Evolutionary conservation across 768 basidiomycete species (phyloP), one percentile per base, ranked within the genome.

Genomic region (Cyathus striatus): DNA sequence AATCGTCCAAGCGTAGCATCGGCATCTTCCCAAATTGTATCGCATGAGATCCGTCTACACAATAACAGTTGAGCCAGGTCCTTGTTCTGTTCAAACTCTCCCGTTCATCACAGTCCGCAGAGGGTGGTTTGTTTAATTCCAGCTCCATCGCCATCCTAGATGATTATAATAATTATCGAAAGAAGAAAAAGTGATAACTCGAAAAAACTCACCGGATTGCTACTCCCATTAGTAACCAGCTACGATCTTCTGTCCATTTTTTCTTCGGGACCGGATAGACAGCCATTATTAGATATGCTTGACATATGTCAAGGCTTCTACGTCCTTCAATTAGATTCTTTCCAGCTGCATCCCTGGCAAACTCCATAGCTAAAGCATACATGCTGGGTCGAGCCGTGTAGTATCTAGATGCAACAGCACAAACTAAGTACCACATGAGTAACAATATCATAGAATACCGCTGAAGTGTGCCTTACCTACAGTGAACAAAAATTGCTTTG

Each of bases 91-190:
- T 89, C 27, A 83, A 65, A 18, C 71, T 69, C 67, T 87, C 84
- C 23, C 82, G 72, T 50, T 79, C 77, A 38, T 70, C 67, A n/a
- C 76, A 76, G 18, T 61, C 57, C 5, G 63, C 55, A 2, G 72
- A 66, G 3, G 75, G 66, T 10, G 75, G 70, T 39, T 81, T 72
- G 55, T 86, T 74, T 5, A 89, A 61, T 43, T 79, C 79, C 12
- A 90, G 70, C 54, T 88, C 85, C 26, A 81, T 75, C 0, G 83
- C 88, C 65, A 89, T 78, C 42, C 85, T 82, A n/a, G n/a, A n/a
- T n/a, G n/a, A n/a, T 30, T n/a, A 40, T 16, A 21, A 26, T 22
- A 16, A 16, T 10, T 26, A 13, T 36, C 17, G 20, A 16, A 6
- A 7, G 6, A n/a, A 27, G 26, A 41, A 41, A n/a, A 6, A 23